A percentile compares a stretch with the other conserved stretches of the same genome.
phyloP scores from a whole-genome alignment of 1,284 basidiomycete species.

The Hypsizygus ulmarius region DNA sequence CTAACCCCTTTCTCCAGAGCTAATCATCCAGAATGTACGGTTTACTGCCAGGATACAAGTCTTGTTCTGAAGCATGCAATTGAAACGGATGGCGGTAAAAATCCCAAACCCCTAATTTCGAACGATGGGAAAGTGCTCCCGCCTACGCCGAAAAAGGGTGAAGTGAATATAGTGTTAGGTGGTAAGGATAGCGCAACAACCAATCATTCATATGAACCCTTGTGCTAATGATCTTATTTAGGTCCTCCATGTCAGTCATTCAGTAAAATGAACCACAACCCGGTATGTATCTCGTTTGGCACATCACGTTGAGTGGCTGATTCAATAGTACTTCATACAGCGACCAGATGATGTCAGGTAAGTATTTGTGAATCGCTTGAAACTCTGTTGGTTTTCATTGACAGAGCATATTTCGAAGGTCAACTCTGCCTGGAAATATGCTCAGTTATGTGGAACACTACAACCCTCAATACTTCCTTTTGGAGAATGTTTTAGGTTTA shows the following conservation, averaged over 20 bases:
- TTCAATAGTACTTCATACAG: constrained; percentile 28
- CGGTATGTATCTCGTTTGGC: constrained; percentile 33
- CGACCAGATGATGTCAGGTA: constrained; percentile 59
- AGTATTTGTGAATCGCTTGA: constrained; percentile 34
- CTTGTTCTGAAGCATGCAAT: constrained; percentile 57
- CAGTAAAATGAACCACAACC: constrained; percentile 56
- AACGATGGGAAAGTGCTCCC: constrained; percentile 41
- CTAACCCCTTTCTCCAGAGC: constrained; percentile 33
- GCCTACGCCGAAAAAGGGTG: constrained; percentile 51
- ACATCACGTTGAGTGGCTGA: background rate
- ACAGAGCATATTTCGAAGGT: constrained; percentile 34
- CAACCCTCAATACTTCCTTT: constrained; percentile 56
- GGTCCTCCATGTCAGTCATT: constrained; percentile 74
- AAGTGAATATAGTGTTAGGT: constrained; percentile 70
- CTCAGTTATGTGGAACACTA: constrained; percentile 73
- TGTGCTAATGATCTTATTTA: constrained; percentile 24
- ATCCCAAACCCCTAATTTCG: constrained; percentile 35
- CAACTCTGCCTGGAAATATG: constrained; percentile 65
- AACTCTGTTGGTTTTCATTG: constrained; percentile 1
- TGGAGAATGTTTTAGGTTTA: constrained; percentile 70
- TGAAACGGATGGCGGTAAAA: constrained; percentile 39
- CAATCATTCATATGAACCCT: background rate
- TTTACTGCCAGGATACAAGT: constrained; percentile 66
- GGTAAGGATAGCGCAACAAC: constrained; percentile 51
- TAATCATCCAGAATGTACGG: constrained; percentile 54